Evolutionary conservation across 2,329 filamentous ascomycete genomes (phyloP).

Genomic region (Botrytis squamosa): DNA sequence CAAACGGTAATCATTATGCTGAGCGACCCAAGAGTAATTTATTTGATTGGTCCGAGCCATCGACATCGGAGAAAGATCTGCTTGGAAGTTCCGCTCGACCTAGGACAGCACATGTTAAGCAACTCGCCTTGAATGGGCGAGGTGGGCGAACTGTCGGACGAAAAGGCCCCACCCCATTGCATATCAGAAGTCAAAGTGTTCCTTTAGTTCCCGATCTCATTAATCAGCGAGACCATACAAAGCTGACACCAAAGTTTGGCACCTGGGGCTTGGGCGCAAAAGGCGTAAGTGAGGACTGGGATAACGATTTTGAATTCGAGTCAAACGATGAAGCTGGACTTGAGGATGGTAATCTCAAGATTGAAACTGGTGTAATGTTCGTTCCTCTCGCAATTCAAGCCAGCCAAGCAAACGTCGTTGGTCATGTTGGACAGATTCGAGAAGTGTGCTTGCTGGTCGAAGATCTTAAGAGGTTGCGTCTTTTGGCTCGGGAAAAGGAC

Average conservation of each 20-base stretch:
- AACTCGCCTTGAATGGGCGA: constrained; percentile 62
- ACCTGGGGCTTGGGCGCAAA: constrained; percentile 82
- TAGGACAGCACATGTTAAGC: constrained; percentile 74
- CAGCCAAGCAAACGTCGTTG: constrained; percentile 77
- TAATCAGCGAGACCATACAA: constrained; percentile 49
- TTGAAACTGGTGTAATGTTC: constrained; percentile 54
- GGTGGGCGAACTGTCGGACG: constrained; percentile 67
- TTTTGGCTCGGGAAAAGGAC: constrained; percentile 66
- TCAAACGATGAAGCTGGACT: constrained; percentile 40
- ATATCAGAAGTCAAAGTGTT: constrained; percentile 79
- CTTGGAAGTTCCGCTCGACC: constrained; percentile 62
- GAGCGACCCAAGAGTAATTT: constrained; percentile 65
- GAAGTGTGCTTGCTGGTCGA: constrained; percentile 81
- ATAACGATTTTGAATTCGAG: constrained; percentile 80
- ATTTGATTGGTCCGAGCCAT: constrained; percentile 76
- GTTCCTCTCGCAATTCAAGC: constrained; percentile 79
- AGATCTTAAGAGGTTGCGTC: constrained; percentile 74
- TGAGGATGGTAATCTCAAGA: constrained; percentile 43
- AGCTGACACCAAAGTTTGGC: constrained; percentile 69
- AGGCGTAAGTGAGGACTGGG: constrained; percentile 82
- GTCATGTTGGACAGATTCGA: constrained; percentile 78
- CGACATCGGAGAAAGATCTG: constrained; percentile 59
- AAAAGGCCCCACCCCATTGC: constrained; percentile 62
- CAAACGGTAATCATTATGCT: constrained; percentile 38
- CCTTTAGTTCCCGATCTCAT: constrained; percentile 65